Conservation (phyloP, 331 rosid genomes). For the Pyracantha coccinea region DNA sequence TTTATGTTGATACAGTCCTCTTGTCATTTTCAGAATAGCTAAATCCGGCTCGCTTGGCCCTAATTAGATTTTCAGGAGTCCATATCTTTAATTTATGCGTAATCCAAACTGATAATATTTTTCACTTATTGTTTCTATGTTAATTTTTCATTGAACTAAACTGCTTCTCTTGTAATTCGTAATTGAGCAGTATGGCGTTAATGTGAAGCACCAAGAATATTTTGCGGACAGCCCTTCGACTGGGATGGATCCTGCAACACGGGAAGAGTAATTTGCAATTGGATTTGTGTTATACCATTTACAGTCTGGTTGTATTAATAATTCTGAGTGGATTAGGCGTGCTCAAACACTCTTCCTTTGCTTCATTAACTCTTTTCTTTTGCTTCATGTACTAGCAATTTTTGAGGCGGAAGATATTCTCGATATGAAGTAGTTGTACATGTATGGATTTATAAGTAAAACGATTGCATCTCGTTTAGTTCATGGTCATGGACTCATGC, state of each 20-base stretch:
- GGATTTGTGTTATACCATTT: neutral
- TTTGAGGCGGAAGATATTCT: neutral
- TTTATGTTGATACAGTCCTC: neutral
- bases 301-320: neutral
- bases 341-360: neutral
- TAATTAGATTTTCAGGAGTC: too few relatives aligned
- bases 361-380: neutral
- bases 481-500: too few relatives aligned
- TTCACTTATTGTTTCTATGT: neutral
- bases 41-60: neutral
- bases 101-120: neutral
- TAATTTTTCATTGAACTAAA: neutral
- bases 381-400: neutral
- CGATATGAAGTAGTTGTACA: neutral
- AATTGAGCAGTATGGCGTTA: constrained; percentile 70
- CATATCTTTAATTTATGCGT: too few relatives aligned
- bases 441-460: neutral
- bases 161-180: neutral
- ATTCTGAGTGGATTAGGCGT: neutral
- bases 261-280: constrained; percentile 60
- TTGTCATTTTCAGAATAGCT: neutral
- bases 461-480: neutral
- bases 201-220: constrained; percentile 93
- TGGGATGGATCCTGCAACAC: constrained; percentile 79
- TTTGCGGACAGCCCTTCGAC: constrained; percentile 93